Base-by-base conservation (phyloP, 2,329 filamentous ascomycete genomes). In the Pochonia chlamydosporia region DNA sequence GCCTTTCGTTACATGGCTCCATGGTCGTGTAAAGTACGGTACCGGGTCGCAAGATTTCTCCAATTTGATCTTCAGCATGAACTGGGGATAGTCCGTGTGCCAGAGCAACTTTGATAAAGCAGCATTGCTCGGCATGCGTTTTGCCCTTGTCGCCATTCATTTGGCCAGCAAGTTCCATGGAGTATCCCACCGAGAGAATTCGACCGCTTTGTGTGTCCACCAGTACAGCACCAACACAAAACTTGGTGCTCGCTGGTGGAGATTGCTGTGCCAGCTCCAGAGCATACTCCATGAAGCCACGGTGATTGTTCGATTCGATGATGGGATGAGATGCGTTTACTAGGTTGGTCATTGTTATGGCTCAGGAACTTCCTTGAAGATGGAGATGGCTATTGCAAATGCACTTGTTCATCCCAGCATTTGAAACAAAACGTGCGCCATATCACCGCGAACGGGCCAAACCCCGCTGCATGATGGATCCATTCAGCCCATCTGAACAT, bases 1-100 rank as follows among this genome's bases (percentile, higher is more conserved):
- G 52, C 46, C 68, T 59, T 48, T 66, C 60, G 43, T 64, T 71
- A 54, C 69, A 73, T 4, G 69, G 66, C 48, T 73, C 70, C 69
- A 72, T 71, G 5, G 69, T 71, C 5, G 68, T 73, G 48, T 73
- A 72, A 0, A 73, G 56, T 1, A 61, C 63, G 0, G 68, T 68
- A 43, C 69, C 66, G 2, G 54, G 16, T 0, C 68, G 65, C 2
- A 73, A 55, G 5, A 68, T 62, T 11, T 63, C 51, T 4, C 54
- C 47, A 5, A 72, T 61, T 6, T 56, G 52, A 2, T 63, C 59
- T 45, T 72, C 68, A 10, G 31, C 31, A 35, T 35, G 31, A 18
- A 16, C 31, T 6, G n/a, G 3, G 0, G 59, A 54, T 4, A 72
- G 40, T 21, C 57, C 52, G 41, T 69, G 52, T 31, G 57, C 46